Evolutionary conservation across 768 basidiomycete genomes (phyloP).

Genomic region (Pholiota molesta): DNA sequence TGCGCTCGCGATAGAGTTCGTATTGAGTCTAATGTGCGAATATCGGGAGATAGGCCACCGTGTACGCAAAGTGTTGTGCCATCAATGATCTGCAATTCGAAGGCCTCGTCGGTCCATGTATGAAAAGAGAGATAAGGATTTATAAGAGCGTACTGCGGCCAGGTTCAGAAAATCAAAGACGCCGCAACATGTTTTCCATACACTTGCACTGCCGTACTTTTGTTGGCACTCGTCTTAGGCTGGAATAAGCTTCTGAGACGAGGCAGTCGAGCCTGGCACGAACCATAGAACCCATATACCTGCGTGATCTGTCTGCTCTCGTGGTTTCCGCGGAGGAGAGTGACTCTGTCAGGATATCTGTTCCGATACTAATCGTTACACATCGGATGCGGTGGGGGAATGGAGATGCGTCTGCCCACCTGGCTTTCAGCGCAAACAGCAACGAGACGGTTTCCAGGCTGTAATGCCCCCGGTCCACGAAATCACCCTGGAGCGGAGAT

Average conservation of each 20-base stretch:
- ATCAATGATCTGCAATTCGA: slow-evolving; percentile 79
- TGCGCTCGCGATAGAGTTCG: slow-evolving; percentile 92
- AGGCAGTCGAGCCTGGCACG: slow-evolving; percentile 23
- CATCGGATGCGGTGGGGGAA: background rate
- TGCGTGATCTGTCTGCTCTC: slow-evolving; percentile 98
- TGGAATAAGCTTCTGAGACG: slow-evolving; percentile 4
- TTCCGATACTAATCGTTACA: slow-evolving; percentile 6
- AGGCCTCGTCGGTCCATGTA: background rate
- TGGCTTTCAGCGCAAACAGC: slow-evolving; percentile 85
- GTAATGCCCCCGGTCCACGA: slow-evolving; percentile 96
- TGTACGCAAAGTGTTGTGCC: slow-evolving; percentile 93
- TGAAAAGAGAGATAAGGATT: background rate
- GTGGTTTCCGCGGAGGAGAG: slow-evolving; percentile 92
- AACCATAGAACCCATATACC: slow-evolving; percentile 98
- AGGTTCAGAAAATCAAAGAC: slow-evolving; percentile 97
- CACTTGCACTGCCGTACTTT: slow-evolving; percentile 93
- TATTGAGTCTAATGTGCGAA: slow-evolving; percentile 93
- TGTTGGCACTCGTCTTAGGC: slow-evolving; percentile 91
- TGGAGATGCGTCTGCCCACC: slow-evolving; percentile 44
- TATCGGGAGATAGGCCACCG: slow-evolving; percentile 94
- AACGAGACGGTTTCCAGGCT: slow-evolving; percentile 94
- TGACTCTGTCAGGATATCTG: slow-evolving; percentile 93
- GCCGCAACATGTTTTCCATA: slow-evolving; percentile 97
- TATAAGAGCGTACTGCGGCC: slow-evolving; percentile 68
- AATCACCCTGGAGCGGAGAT: slow-evolving; percentile 74